Evolutionary conservation across 805 yeast genomes (phyloP), one percentile per base, ranked within the genome.

Genomic region (Wickerhamomyces sydowiorum): DNA sequence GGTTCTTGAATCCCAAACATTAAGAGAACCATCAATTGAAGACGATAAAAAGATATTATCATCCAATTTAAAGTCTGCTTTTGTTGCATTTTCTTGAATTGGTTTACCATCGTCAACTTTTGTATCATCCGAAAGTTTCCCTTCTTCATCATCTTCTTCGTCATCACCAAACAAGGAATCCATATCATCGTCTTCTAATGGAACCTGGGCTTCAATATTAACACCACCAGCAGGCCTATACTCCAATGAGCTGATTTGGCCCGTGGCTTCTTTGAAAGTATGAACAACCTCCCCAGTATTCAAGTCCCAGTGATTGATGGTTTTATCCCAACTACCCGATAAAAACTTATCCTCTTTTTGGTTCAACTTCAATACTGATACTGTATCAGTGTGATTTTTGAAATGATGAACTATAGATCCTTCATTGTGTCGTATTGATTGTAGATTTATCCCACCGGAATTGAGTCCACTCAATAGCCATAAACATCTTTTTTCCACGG

Each of bases 311-410:
- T 82, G 77, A 7, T 79, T 60, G 1, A 91, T 73, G 18, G 75
- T 68, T 61, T 78, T 83, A 65, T 93, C 99, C 99, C 98, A 93
- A 15, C 88, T 75, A 0, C 96, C 97, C 39, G 93, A 81, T 17
- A 91, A 51, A 37, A 89, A 81, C 36, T 66, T 63, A 36, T 73
- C 73, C 53, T 91, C 91, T 7, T 64, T 64, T 27, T 70, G 65
- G 56, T 80, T 85, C 42, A 93, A 67, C 42, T 69, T 67, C 32
- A 91, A 61, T 15, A 80, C 82, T 17, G 95, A 83, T 0, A 93
- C 87, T 0, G 96, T 78, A 41, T 79, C 81, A 15, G 66, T 72
- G 61, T 93, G 98, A 21, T 71, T 67, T 38, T 71, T 70, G 57
- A 93, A 81, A 60, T 86, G 86, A 53, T 89, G 90, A 35, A 82